Evolutionary conservation across 345 rosid genomes (phyloP).

Genomic region (Aquilaria malaccensis): DNA sequence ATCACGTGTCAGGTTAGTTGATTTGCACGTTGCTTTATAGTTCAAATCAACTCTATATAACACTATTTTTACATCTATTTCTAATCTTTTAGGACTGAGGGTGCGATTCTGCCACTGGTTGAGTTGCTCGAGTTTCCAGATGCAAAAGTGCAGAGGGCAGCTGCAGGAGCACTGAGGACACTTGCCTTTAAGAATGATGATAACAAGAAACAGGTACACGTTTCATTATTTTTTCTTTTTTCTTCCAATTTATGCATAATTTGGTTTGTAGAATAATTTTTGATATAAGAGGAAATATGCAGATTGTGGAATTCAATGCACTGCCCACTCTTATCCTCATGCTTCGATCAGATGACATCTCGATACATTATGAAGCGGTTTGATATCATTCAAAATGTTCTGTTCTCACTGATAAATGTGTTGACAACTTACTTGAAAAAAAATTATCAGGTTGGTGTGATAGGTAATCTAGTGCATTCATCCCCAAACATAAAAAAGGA

Average conservation of each 20-base stretch:
- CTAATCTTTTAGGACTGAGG: constrained; percentile 42
- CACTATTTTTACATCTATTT: constrained; percentile 7
- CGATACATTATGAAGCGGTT: constrained; percentile 72
- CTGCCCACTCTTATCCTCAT: constrained; percentile 57
- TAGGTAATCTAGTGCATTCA: constrained; percentile 72
- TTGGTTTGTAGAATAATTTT: neutral
- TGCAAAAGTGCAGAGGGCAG: constrained; percentile 66
- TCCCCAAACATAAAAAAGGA: constrained; percentile 65
- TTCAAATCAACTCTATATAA: neutral
- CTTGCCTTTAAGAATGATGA: constrained; percentile 74
- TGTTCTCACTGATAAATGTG: constrained; percentile 1
- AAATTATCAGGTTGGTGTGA: constrained; percentile 55
- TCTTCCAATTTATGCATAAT: neutral
- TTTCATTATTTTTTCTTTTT: neutral
- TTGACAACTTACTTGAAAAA: constrained; percentile 15
- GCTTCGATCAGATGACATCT: constrained; percentile 59
- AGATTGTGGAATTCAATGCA: constrained; percentile 67
- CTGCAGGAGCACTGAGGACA: constrained; percentile 71
- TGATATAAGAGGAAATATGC: constrained; percentile 20
- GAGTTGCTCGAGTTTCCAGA: constrained; percentile 51
- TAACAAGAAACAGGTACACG: constrained; percentile 50
- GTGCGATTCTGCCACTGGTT: constrained; percentile 69
- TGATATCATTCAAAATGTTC: constrained; percentile 12
- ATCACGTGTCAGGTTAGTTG: constrained; percentile 46
- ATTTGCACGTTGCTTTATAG: constrained; percentile 1